phyloP scores from a whole-genome alignment of 2,329 filamentous ascomycete species.

The Aspergillus sp. region DNA sequence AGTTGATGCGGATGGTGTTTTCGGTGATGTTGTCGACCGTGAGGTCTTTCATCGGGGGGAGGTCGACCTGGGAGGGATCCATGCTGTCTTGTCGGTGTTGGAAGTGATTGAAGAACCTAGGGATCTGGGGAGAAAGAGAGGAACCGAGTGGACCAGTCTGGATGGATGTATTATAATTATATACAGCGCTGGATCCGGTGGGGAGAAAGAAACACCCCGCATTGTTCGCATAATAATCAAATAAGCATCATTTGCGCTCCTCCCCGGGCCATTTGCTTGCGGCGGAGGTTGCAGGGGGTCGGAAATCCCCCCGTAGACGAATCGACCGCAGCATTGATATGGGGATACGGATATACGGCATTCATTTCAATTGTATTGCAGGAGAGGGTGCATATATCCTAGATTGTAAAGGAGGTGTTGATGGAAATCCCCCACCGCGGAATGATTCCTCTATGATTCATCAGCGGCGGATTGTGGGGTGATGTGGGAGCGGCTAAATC shows the following conservation, averaged over 20 bases:
- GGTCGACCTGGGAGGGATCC: conserved; percentile 42
- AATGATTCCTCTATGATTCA: not conserved
- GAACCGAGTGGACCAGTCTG: not conserved
- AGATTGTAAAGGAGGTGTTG: not conserved
- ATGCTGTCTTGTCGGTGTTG: too few species aligned
- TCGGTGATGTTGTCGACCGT: conserved; percentile 78
- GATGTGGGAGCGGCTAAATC: not conserved
- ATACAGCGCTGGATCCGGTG: not conserved
- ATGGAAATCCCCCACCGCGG: not conserved
- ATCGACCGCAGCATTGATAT: not conserved
- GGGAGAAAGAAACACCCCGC: conserved; percentile 4
- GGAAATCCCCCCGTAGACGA: not conserved
- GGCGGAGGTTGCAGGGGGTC: not conserved
- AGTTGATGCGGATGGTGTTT: conserved; percentile 73
- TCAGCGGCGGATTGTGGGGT: not conserved
- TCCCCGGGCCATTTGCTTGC: not conserved
- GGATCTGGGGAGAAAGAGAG: too few species aligned
- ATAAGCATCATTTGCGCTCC: conserved; percentile 2
- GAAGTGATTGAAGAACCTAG: too few species aligned
- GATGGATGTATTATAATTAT: not conserved
- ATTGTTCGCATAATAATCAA: conserved; percentile 4
- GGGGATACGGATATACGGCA: not conserved
- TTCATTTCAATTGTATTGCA: not conserved
- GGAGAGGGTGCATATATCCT: not conserved
- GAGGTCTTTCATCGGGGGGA: conserved; percentile 60